phyloP scores from a whole-genome alignment of 2,329 filamentous ascomycete genomes.

The Scedosporium dehoogii region DNA sequence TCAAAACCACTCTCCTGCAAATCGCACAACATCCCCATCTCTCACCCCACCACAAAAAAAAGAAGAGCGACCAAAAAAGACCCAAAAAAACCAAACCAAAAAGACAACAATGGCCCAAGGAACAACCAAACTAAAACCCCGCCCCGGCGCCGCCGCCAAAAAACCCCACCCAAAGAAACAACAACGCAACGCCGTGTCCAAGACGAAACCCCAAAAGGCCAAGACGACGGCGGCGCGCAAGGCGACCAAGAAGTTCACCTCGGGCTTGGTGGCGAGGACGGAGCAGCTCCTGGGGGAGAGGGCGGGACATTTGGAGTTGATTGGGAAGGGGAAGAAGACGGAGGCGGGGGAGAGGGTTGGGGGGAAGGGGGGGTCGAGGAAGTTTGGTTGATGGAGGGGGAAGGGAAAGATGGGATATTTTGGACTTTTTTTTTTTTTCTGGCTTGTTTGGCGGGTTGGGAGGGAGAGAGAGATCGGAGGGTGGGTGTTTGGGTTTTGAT shows the following conservation, averaged over 20 bases:
- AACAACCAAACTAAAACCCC: conserved; percentile 35
- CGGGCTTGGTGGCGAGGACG: conserved; percentile 43
- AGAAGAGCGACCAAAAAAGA: not conserved
- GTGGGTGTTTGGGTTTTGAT: too few species aligned
- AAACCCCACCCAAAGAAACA: conserved; percentile 24
- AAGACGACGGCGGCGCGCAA: conserved; percentile 34
- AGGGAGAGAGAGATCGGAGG: too few species aligned
- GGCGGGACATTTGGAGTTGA: conserved; percentile 49
- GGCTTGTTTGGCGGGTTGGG: not conserved
- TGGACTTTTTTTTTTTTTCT: not conserved
- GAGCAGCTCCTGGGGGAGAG: conserved; percentile 49
- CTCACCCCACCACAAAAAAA: not conserved
- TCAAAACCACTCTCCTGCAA: not conserved
- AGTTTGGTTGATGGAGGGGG: conserved; percentile 38
- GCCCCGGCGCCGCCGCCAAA: conserved; percentile 28
- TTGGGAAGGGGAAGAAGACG: conserved; percentile 45
- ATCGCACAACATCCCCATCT: not conserved
- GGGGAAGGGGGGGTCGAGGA: conserved; percentile 38
- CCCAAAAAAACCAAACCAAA: not conserved
- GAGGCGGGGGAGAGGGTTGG: conserved; percentile 15
- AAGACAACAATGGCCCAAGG: conserved; percentile 42
- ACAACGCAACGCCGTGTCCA: conserved; percentile 28
- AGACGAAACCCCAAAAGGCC: conserved; percentile 37
- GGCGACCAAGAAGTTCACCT: conserved; percentile 43
- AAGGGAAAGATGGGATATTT: not conserved